phyloP scores from a whole-genome alignment of 2,329 filamentous ascomycete genomes.

The Exophiala calicioides region DNA sequence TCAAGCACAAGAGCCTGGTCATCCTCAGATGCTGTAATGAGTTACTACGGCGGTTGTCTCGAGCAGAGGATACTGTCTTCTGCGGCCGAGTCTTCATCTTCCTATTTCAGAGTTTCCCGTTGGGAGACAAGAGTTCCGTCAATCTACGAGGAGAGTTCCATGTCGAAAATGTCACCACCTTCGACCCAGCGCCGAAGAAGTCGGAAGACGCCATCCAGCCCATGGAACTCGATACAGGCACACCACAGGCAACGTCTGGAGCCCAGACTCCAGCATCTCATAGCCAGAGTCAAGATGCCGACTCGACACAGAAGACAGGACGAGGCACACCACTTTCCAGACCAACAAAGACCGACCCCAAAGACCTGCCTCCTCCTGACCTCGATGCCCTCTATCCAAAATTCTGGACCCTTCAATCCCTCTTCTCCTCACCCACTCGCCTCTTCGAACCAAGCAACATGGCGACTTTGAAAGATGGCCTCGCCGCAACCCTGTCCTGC shows the following conservation, averaged over 20 bases:
- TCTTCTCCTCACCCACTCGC: constrained; percentile 84
- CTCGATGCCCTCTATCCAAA: constrained; percentile 78
- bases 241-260: constrained; percentile 37
- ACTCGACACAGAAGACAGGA: constrained; percentile 14
- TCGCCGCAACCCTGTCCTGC: constrained; percentile 66
- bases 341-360: constrained; percentile 30
- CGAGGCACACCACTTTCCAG: constrained; percentile 22
- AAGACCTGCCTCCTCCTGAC: constrained; percentile 45
- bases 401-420: constrained; percentile 91
- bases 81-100: constrained; percentile 98
- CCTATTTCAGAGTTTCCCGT: constrained; percentile 94
- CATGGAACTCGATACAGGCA: constrained; percentile 55
- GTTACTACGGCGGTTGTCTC: constrained; percentile 85
- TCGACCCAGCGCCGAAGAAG: constrained; percentile 57
- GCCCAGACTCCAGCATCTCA: constrained; percentile 37
- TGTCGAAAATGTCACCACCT: constrained; percentile 87
- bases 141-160: constrained; percentile 96
- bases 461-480: constrained; percentile 61
- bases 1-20: constrained; percentile 80
- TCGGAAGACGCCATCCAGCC: constrained; percentile 62
- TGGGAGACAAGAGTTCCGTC: constrained; percentile 95
- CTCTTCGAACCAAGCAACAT: constrained; percentile 75
- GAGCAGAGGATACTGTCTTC: constrained; percentile 95
- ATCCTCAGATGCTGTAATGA: constrained; percentile 96
- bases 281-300: constrained; percentile 29